These are phyloP conservation scores for Chaetomium tenue DNA, from an alignment of 495 filamentous ascomycete species.

Conservation along the genomic window DNA sequence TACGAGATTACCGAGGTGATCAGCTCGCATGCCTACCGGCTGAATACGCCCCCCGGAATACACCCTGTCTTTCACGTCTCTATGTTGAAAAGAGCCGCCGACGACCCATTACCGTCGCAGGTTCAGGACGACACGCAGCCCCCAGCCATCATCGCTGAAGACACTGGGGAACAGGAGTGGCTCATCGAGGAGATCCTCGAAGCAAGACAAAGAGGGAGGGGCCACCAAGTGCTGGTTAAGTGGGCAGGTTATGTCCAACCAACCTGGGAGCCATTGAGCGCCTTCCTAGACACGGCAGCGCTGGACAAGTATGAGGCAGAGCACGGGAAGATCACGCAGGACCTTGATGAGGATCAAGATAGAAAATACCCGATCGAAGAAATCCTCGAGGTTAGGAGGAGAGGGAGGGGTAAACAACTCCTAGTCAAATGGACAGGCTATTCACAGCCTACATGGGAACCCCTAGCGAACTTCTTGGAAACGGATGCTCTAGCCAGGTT, in stretches of 20 bases:
- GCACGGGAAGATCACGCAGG: not conserved
- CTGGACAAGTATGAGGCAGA: not conserved
- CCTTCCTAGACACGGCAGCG: too few relatives aligned
- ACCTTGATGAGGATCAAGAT: too few relatives aligned
- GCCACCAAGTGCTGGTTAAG: not conserved
- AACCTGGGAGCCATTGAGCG: too few relatives aligned
- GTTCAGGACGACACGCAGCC: not conserved
- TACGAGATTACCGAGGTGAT: not conserved
- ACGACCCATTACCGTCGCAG: slow-evolving; percentile 1
- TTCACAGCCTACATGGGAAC: not conserved
- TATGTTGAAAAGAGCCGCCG: not conserved
- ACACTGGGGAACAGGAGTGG: not conserved
- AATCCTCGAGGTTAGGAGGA: too few relatives aligned
- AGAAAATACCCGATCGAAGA: not conserved
- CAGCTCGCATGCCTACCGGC: not conserved
- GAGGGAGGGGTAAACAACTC: not conserved
- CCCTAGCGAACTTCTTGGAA: too few relatives aligned
- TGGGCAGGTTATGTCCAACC: not conserved
- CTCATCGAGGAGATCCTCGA: slow-evolving; percentile 7
- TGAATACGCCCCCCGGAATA: not conserved
- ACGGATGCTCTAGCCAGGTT: not conserved
- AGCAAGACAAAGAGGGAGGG: slow-evolving; percentile 5
- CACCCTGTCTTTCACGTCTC: not conserved
- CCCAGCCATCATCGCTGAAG: too few relatives aligned
- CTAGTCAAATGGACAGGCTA: slow-evolving; percentile 9